phyloP scores from a whole-genome alignment of 192 early-diverging fungal genomes.

The Podila verticillata region DNA sequence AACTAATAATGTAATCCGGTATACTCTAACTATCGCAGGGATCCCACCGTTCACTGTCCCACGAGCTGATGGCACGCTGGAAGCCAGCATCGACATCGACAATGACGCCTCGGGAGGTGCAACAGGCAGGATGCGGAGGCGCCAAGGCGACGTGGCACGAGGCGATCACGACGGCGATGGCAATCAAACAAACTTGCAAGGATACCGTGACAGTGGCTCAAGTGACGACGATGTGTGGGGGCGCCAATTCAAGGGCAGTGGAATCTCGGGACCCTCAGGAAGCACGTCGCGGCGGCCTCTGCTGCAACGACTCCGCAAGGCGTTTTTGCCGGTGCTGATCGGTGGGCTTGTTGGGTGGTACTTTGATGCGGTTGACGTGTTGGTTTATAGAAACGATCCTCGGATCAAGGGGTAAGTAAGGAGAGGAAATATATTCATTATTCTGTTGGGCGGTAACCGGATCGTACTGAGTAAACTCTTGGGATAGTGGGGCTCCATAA shows the following conservation, averaged over 20 bases:
- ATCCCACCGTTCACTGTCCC: constrained; percentile 47
- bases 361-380: constrained; percentile 31
- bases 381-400: constrained; percentile 34
- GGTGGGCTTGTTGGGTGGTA: constrained; percentile 31
- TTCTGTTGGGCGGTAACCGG: no score
- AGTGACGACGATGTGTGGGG: not conserved
- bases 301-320: constrained; percentile 22
- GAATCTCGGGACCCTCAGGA: not conserved
- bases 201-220: constrained; percentile 31
- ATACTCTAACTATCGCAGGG: constrained; percentile 4
- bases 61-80: constrained; percentile 39
- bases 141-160: constrained; percentile 10
- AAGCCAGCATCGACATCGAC: constrained; percentile 16
- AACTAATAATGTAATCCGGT: not conserved
- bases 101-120: constrained; percentile 7
- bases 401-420: constrained; percentile 50
- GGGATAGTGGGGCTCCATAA: no score
- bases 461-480: no score
- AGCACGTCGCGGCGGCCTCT: constrained; percentile 9
- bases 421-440: not conserved
- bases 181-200: constrained; percentile 31
- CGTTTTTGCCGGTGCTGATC: constrained; percentile 12
- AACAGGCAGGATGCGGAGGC: constrained; percentile 29
- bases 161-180: constrained; percentile 45
- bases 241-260: not conserved